Conservation (phyloP, 805 yeast genomes). For the Osmozyma mogii region DNA sequence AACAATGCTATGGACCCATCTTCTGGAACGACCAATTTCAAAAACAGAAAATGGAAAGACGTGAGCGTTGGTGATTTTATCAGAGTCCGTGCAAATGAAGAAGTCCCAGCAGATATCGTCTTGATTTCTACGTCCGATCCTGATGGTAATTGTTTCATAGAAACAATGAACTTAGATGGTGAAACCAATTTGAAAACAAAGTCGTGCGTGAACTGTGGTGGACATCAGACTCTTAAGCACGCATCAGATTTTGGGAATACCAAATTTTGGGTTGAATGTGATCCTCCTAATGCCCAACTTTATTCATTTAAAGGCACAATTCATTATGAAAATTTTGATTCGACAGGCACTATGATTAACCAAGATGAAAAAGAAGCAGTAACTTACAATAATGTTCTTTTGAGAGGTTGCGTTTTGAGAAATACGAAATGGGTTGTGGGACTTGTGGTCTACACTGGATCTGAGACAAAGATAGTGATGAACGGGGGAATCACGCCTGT, state of each 20-base stretch:
- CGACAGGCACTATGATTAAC: slow-evolving; percentile 21
- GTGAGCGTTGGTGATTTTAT: slow-evolving; percentile 52
- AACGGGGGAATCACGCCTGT: slow-evolving; percentile 76
- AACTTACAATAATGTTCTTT: slow-evolving; percentile 51
- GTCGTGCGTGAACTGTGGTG: slow-evolving; percentile 46
- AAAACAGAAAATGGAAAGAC: slow-evolving; percentile 16
- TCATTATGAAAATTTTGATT: slow-evolving; percentile 39
- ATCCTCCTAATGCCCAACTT: slow-evolving; percentile 60
- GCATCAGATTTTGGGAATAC: slow-evolving; percentile 52
- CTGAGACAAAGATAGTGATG: slow-evolving; percentile 68
- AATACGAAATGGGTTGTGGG: slow-evolving; percentile 76
- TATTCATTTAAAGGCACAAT: slow-evolving; percentile 62
- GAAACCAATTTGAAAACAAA: slow-evolving; percentile 48
- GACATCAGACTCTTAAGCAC: slow-evolving; percentile 37
- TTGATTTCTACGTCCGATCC: slow-evolving; percentile 62
- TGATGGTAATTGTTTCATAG: slow-evolving; percentile 50
- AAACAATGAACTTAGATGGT: slow-evolving; percentile 1
- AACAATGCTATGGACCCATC: neutral
- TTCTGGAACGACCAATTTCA: slow-evolving; percentile 6
- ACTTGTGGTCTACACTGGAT: slow-evolving; percentile 67
- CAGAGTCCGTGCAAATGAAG: slow-evolving; percentile 61
- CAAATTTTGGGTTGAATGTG: slow-evolving; percentile 58
- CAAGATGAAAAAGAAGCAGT: slow-evolving; percentile 47
- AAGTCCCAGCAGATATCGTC: slow-evolving; percentile 66
- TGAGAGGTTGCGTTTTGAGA: slow-evolving; percentile 66